Evolutionary conservation across 2,329 filamentous ascomycete genomes (phyloP).

Genomic region (Malbranchea zuffiana): DNA sequence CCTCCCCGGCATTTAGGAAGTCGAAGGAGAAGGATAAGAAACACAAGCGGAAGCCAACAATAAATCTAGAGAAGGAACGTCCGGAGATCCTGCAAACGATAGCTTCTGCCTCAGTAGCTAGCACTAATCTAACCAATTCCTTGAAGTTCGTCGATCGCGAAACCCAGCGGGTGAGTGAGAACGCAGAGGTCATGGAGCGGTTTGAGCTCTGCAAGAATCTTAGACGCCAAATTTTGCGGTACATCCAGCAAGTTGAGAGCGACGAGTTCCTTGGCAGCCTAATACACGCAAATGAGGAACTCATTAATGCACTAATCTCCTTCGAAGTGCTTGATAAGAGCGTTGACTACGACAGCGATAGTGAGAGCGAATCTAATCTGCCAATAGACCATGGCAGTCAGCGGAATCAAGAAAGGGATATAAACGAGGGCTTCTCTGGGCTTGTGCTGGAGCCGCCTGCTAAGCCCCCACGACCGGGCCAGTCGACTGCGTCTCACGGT

Average conservation of each 20-base stretch:
- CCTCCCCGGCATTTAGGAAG: slow-evolving; percentile 30
- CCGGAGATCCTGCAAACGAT: slow-evolving; percentile 79
- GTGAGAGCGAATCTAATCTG: slow-evolving; percentile 49
- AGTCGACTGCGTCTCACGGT: slow-evolving; percentile 42
- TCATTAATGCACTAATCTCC: slow-evolving; percentile 86
- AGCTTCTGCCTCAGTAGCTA: slow-evolving; percentile 75
- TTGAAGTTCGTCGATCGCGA: slow-evolving; percentile 88
- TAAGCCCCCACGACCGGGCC: slow-evolving; percentile 41
- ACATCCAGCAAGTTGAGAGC: slow-evolving; percentile 82
- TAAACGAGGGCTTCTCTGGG: slow-evolving; percentile 26
- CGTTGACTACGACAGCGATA: slow-evolving; percentile 52
- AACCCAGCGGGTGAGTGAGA: slow-evolving; percentile 74
- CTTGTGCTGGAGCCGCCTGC: slow-evolving; percentile 25
- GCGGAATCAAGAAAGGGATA: slow-evolving; percentile 18
- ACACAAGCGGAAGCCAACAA: slow-evolving; percentile 46
- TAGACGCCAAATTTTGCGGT: slow-evolving; percentile 72
- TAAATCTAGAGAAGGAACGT: slow-evolving; percentile 80
- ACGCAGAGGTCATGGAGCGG: slow-evolving; percentile 58
- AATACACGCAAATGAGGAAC: slow-evolving; percentile 87
- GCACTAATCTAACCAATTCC: slow-evolving; percentile 81
- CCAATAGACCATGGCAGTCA: slow-evolving; percentile 19
- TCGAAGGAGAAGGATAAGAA: slow-evolving; percentile 46
- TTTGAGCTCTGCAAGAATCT: slow-evolving; percentile 84
- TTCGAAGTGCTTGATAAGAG: slow-evolving; percentile 79
- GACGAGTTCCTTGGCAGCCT: slow-evolving; percentile 88